These are phyloP conservation scores for Melaleuca quinquenervia DNA, from an alignment of 345 rosid genomes.

Conservation along the genomic window DNA sequence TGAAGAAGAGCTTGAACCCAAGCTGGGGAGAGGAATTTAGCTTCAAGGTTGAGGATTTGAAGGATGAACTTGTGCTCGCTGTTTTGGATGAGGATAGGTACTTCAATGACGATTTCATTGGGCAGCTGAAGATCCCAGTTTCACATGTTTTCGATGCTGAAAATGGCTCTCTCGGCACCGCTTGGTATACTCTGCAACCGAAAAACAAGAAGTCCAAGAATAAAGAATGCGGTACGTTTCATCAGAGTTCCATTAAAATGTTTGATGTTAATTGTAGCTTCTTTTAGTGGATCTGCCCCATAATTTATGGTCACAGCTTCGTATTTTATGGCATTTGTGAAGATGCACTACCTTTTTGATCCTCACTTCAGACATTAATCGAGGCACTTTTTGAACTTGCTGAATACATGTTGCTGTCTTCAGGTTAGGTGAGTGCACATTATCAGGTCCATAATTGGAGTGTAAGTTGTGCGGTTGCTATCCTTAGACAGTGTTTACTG, in stretches of 20 bases:
- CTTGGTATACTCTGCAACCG: conserved; percentile 77
- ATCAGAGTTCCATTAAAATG: neutral
- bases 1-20: conserved; percentile 81
- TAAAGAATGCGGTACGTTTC: conserved; percentile 64
- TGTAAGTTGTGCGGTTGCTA: neutral
- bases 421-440: neutral
- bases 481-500: neutral
- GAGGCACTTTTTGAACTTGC: neutral
- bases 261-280: neutral
- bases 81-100: conserved; percentile 90
- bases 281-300: neutral
- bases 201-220: conserved; percentile 66
- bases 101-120: conserved; percentile 81
- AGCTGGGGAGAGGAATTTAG: conserved; percentile 85
- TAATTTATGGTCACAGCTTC: neutral
- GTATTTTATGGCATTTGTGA: neutral
- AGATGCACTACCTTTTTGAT: neutral
- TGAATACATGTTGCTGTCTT: neutral
- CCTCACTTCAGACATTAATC: neutral
- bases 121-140: conserved; percentile 56
- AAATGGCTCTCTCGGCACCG: conserved; percentile 58
- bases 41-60: conserved; percentile 91
- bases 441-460: neutral
- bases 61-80: conserved; percentile 61
- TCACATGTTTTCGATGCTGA: conserved; percentile 66